Percentiles rank a stretch among this genome's conserved stretches.
Evolutionary conservation across 2,329 filamentous ascomycete genomes (phyloP).

Genomic region (Diaporthe ilicicola): DNA sequence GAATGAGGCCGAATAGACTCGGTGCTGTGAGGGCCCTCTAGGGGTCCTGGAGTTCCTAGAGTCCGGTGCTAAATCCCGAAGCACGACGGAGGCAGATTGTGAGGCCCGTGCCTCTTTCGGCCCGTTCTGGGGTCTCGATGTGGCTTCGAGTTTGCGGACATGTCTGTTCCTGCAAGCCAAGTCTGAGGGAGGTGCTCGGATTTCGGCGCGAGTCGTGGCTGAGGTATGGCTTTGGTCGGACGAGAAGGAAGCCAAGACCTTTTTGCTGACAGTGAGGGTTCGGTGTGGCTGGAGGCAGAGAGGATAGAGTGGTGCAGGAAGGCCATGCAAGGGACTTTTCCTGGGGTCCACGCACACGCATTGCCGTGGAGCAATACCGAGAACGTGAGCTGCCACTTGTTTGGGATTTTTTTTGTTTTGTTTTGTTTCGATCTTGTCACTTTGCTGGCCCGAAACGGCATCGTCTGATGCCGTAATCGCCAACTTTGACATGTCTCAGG

Average conservation of each 20-base stretch:
- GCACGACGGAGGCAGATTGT: slow-evolving; percentile 20
- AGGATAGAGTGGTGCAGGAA: background rate
- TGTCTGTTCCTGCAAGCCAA: slow-evolving; percentile 14
- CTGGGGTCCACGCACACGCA: slow-evolving; percentile 2
- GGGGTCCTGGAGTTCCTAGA: slow-evolving; percentile 2
- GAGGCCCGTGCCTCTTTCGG: slow-evolving; percentile 21
- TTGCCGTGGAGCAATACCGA: background rate
- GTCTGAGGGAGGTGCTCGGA: background rate
- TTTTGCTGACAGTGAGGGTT: slow-evolving; percentile 18
- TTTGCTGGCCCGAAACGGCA: background rate
- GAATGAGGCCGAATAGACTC: background rate
- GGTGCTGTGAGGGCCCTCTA: background rate
- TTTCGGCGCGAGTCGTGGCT: slow-evolving; percentile 19
- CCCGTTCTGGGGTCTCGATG: slow-evolving; percentile 1
- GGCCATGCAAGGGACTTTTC: slow-evolving; percentile 22
- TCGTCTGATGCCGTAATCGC: background rate
- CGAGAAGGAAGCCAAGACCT: slow-evolving; percentile 20
- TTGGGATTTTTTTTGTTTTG: background rate
- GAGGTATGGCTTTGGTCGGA: slow-evolving; percentile 22
- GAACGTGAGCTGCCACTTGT: background rate
- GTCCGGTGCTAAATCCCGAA: background rate
- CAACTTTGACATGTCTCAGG: background rate
- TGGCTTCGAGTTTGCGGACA: slow-evolving; percentile 9
- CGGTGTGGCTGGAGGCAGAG: slow-evolving; percentile 20
- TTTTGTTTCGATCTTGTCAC: background rate